Evolutionary conservation across 1,139 yeast genomes (phyloP).

Genomic region (Hemisphaericaspora lyxosophila): DNA sequence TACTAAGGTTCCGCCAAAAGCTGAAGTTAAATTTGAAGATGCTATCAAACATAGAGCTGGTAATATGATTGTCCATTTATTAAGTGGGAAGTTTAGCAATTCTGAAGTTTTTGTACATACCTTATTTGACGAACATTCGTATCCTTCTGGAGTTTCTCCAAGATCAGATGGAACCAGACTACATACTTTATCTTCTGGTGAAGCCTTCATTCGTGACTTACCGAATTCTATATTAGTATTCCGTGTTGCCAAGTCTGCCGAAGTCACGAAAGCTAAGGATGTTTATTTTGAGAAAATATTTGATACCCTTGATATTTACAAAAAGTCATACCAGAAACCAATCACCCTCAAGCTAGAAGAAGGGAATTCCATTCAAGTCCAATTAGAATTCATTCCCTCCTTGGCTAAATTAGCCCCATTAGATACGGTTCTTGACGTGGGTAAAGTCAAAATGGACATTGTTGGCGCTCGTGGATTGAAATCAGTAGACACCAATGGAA

Average conservation of each 20-base stretch:
- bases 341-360: slow-evolving; percentile 45
- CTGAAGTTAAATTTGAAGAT: slow-evolving; percentile 52
- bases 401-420: slow-evolving; percentile 51
- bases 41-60: slow-evolving; percentile 61
- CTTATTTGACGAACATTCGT: slow-evolving; percentile 61
- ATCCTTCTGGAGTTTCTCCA: slow-evolving; percentile 59
- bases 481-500: slow-evolving; percentile 69
- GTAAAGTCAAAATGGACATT: slow-evolving; percentile 55
- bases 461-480: slow-evolving; percentile 52
- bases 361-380: slow-evolving; percentile 42
- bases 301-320: slow-evolving; percentile 53
- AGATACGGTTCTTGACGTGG: slow-evolving; percentile 69
- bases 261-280: slow-evolving; percentile 48
- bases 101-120: slow-evolving; percentile 55
- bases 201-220: slow-evolving; percentile 67
- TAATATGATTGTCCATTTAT: slow-evolving; percentile 52
- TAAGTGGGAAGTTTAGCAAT: slow-evolving; percentile 48
- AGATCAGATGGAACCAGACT: slow-evolving; percentile 39
- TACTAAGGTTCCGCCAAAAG: slow-evolving; percentile 47
- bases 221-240: slow-evolving; percentile 57
- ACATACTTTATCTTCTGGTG: slow-evolving; percentile 46
- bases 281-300: slow-evolving; percentile 49
- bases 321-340: slow-evolving; percentile 48
- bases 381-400: slow-evolving; percentile 62
- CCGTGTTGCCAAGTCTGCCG: slow-evolving; percentile 53